Conservation (phyloP, 1,284 basidiomycete species). For the Porodaedalea pini region DNA sequence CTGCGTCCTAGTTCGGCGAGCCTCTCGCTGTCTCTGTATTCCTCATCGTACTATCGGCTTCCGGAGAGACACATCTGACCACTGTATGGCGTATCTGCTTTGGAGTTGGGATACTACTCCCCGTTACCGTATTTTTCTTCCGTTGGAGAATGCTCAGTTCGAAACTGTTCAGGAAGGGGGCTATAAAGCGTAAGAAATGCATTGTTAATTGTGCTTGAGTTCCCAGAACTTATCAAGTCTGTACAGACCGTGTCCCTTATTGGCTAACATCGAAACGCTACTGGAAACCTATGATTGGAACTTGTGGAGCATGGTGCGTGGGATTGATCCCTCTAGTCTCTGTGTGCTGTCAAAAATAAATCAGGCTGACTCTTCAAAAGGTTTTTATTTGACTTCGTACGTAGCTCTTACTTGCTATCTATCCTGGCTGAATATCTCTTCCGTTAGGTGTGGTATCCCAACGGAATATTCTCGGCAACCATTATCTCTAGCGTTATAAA, state of each 20-base stretch:
- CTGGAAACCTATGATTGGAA: constrained; percentile 67
- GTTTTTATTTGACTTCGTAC: constrained; percentile 76
- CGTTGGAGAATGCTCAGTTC: constrained; percentile 70
- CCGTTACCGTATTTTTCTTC: constrained; percentile 68
- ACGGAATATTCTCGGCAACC: constrained; percentile 61
- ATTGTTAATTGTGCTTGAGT: neutral
- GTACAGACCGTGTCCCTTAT: constrained; percentile 61
- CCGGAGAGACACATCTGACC: constrained; percentile 58
- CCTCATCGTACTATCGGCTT: constrained; percentile 66
- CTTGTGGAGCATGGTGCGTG: constrained; percentile 61
- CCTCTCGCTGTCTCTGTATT: constrained; percentile 70
- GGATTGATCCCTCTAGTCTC: too few relatives aligned
- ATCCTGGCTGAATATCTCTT: too few relatives aligned
- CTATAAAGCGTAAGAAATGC: constrained; percentile 54
- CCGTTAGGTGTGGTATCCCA: constrained; percentile 76
- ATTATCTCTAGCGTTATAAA: constrained; percentile 62
- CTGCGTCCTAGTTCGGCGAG: constrained; percentile 51
- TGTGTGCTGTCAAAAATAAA: neutral
- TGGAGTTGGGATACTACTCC: constrained; percentile 68
- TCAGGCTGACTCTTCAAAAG: constrained; percentile 29
- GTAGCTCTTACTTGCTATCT: too few relatives aligned
- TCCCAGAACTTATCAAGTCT: neutral
- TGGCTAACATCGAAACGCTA: constrained; percentile 59
- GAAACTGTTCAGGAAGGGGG: constrained; percentile 59
- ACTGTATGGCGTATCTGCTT: constrained; percentile 79